These are phyloP conservation scores for Trichomonas gallinae DNA, from an alignment of 208 protist species.

Conservation along the genomic window DNA sequence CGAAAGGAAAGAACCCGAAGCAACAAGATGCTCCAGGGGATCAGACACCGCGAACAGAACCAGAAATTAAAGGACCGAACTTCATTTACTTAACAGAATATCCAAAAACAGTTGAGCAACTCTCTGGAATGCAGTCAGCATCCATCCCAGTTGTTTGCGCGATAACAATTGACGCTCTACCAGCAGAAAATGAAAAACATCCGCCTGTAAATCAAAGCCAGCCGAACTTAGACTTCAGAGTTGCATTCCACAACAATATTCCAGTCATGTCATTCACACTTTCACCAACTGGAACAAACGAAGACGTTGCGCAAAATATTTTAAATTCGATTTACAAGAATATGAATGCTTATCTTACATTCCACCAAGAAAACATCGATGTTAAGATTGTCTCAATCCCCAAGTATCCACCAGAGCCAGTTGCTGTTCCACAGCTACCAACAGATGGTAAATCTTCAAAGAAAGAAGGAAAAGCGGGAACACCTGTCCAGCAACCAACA, in stretches of 20 bases:
- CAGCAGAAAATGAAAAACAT: neutral
- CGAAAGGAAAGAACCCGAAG: neutral
- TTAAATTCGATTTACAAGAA: neutral
- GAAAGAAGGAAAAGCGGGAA: neutral
- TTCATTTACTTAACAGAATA: conserved; percentile 6
- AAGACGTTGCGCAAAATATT: neutral
- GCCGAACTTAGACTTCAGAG: neutral
- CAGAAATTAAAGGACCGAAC: neutral
- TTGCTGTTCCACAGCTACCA: neutral
- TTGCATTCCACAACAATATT: neutral
- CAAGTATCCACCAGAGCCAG: neutral
- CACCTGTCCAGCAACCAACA: too few species aligned
- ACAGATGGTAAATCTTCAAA: neutral
- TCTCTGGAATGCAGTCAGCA: neutral
- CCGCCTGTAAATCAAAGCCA: neutral
- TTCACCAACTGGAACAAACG: neutral
- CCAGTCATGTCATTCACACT: neutral
- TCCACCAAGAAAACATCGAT: neutral
- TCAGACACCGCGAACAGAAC: neutral
- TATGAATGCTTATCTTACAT: neutral
- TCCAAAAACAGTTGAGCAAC: neutral
- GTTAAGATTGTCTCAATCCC: neutral
- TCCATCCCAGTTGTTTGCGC: neutral
- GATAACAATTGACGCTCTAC: neutral
- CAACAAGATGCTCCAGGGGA: neutral